A percentile compares a stretch with the other conserved stretches of the same genome.
These are phyloP conservation scores for Botrytis squamosa DNA, from an alignment of 2,329 filamentous ascomycete species.

Conservation along the genomic window DNA sequence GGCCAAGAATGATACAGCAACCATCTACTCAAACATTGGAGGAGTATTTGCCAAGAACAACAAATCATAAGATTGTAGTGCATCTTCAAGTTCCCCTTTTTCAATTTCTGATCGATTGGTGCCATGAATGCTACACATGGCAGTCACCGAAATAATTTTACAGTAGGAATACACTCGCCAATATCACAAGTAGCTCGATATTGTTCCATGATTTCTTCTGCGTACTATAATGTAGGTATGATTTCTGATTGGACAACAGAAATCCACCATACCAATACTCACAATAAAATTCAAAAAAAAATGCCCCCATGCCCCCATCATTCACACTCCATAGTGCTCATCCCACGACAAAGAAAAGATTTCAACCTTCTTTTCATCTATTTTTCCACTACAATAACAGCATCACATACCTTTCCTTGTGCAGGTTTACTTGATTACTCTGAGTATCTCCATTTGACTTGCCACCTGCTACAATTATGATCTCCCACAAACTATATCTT, in stretches of 20 bases:
- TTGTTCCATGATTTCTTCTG: constrained; percentile 19
- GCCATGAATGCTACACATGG: constrained; percentile 42
- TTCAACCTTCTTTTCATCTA: constrained; percentile 41
- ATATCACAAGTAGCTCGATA: constrained; percentile 26
- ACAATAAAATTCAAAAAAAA: background rate
- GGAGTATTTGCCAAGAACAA: background rate
- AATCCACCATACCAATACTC: background rate
- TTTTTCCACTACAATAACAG: constrained; percentile 38
- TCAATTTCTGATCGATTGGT: constrained; percentile 40
- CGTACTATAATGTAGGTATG: constrained; percentile 7
- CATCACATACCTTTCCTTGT: constrained; percentile 38
- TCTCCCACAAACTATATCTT: constrained; percentile 42
- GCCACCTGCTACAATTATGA: constrained; percentile 44
- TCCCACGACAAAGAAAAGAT: constrained; percentile 41
- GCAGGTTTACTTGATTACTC: constrained; percentile 41
- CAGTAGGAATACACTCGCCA: constrained; percentile 22
- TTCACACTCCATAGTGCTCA: background rate
- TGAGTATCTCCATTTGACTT: constrained; percentile 42
- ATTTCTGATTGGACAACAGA: background rate
- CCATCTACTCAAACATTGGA: constrained; percentile 26
- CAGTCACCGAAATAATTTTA: constrained; percentile 40
- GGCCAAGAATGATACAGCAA: constrained; percentile 30
- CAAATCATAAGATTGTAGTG: constrained; percentile 21
- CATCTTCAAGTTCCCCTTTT: constrained; percentile 39
- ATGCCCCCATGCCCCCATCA: constrained; percentile 18